These are phyloP conservation scores for Plantago ovata DNA, from an alignment of 257 asterid species.

Conservation along the genomic window DNA sequence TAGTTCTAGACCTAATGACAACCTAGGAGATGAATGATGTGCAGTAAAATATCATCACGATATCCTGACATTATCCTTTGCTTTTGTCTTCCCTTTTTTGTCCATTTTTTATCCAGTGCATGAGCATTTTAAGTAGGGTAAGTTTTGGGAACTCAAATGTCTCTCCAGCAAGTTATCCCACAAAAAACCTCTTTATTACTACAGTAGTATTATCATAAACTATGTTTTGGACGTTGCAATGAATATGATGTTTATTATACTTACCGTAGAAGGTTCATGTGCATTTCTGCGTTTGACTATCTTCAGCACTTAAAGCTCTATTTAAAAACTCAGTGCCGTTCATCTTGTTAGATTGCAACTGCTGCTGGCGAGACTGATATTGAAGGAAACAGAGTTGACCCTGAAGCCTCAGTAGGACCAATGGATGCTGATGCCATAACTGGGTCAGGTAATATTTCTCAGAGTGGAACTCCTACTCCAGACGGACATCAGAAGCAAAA, in stretches of 20 bases:
- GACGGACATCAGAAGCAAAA: slow-evolving; percentile 65
- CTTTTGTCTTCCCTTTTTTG: no score
- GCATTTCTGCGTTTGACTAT: not conserved
- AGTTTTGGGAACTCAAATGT: no score
- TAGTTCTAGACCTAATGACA: no score
- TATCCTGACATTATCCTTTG: no score
- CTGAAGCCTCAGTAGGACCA: slow-evolving; percentile 45
- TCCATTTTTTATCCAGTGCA: no score
- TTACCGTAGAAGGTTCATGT: not conserved
- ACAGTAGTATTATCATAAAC: no score
- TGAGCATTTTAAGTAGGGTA: no score
- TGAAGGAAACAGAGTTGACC: slow-evolving; percentile 49
- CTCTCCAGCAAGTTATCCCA: no score
- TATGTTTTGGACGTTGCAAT: no score
- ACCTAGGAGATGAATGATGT: no score
- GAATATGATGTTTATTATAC: not conserved
- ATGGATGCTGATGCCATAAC: slow-evolving; percentile 47
- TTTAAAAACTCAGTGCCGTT: not conserved
- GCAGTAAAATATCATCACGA: no score
- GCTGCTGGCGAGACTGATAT: slow-evolving; percentile 53
- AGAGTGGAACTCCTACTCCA: slow-evolving; percentile 59
- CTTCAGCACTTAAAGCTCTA: not conserved
- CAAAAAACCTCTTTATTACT: no score
- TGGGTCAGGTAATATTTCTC: slow-evolving; percentile 48
- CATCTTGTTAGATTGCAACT: slow-evolving; percentile 40